Conservation (phyloP, 1,139 yeast species). For the Hemisphaericaspora subhashii region DNA sequence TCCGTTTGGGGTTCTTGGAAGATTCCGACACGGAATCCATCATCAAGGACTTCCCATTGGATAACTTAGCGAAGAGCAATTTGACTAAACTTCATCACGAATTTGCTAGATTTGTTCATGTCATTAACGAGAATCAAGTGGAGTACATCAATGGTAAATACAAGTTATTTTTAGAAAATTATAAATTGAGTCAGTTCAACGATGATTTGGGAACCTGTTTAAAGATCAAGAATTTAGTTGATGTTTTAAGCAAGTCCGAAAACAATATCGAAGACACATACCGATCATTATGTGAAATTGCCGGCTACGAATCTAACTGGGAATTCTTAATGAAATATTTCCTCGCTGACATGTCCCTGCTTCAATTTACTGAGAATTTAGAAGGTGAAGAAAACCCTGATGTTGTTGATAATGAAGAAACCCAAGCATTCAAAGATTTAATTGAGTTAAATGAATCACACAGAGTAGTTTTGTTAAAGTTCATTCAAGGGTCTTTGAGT, state of each 20-base stretch:
- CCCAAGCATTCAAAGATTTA: slow-evolving; percentile 21
- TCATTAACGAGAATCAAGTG: slow-evolving; percentile 20
- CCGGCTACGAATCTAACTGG: slow-evolving; percentile 26
- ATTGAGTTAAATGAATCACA: slow-evolving; percentile 25
- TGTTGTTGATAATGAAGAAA: slow-evolving; percentile 16
- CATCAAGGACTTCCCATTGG: slow-evolving; percentile 23
- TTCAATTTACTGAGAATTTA: slow-evolving; percentile 18
- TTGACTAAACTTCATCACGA: slow-evolving; percentile 36
- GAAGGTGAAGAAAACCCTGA: slow-evolving; percentile 15
- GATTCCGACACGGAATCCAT: slow-evolving; percentile 26
- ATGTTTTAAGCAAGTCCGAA: slow-evolving; percentile 12
- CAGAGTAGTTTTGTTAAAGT: slow-evolving; percentile 22
- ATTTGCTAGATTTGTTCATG: slow-evolving; percentile 30
- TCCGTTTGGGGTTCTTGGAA: slow-evolving; percentile 62
- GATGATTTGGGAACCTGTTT: slow-evolving; percentile 30
- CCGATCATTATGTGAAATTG: slow-evolving; percentile 20
- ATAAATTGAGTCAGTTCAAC: slow-evolving; percentile 22
- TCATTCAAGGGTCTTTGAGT: slow-evolving; percentile 30
- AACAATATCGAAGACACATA: slow-evolving; percentile 15
- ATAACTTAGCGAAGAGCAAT: slow-evolving; percentile 27
- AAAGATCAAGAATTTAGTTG: slow-evolving; percentile 38
- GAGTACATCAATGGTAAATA: slow-evolving; percentile 22
- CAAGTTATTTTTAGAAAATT: slow-evolving; percentile 22
- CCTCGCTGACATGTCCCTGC: slow-evolving; percentile 42
- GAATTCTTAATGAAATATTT: slow-evolving; percentile 40